phyloP scores from a whole-genome alignment of 352 stramenopile genomes.

The Bremia lactucae region DNA sequence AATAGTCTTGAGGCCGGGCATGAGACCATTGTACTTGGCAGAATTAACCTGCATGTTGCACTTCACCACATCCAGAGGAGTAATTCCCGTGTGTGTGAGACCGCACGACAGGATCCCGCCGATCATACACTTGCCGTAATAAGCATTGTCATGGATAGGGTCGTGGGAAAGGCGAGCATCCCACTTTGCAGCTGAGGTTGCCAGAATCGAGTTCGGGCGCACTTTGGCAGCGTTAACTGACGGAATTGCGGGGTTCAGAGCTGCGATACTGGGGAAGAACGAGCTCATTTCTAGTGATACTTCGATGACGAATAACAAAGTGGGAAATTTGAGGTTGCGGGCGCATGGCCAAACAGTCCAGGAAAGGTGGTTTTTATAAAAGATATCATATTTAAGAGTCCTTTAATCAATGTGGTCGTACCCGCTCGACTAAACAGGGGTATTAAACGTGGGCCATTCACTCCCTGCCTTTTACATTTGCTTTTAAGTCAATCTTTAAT shows the following conservation, averaged over 20 bases:
- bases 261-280: constrained; percentile 72
- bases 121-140: constrained; percentile 93
- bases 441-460: too few relatives aligned
- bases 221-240: constrained; percentile 25
- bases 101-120: constrained; percentile 88
- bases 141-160: constrained; percentile 79
- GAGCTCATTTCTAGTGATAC: too few relatives aligned
- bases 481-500: too few relatives aligned
- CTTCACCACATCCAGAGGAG: constrained; percentile 90
- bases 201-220: constrained; percentile 33
- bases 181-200: constrained; percentile 75
- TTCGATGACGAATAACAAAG: too few relatives aligned
- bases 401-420: too few relatives aligned
- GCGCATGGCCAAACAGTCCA: too few relatives aligned
- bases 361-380: too few relatives aligned
- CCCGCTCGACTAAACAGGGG: too few relatives aligned
- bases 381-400: too few relatives aligned
- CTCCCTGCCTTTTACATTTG: too few relatives aligned
- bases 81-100: constrained; percentile 89
- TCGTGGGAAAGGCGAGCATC: constrained; percentile 72
- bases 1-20: constrained; percentile 79
- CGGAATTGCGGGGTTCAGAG: constrained; percentile 50
- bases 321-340: too few relatives aligned
- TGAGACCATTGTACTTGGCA: constrained; percentile 71
- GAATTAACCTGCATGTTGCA: constrained; percentile 92